Percentiles rank a stretch among this genome's conserved stretches.
Evolutionary conservation across 345 rosid species (phyloP).

Genomic region (Geranium brycei): DNA sequence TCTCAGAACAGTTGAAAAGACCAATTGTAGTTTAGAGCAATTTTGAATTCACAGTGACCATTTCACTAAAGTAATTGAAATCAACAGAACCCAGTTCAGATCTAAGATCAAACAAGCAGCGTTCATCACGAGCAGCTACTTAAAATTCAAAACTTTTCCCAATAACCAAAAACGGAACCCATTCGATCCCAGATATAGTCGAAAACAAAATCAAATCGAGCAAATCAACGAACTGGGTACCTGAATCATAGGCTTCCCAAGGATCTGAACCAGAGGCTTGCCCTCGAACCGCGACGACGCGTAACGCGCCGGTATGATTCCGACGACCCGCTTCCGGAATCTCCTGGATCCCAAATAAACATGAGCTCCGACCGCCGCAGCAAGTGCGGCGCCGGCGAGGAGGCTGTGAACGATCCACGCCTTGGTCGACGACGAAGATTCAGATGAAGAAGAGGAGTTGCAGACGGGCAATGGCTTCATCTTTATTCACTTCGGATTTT

Average conservation of each 20-base stretch:
- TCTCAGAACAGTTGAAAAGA: background rate
- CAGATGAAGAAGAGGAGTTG: constrained; percentile 21
- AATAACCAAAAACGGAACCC: background rate
- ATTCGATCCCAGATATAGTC: background rate
- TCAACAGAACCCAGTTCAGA: background rate
- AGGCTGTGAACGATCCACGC: constrained; percentile 61
- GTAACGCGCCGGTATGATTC: constrained; percentile 88
- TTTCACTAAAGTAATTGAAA: background rate
- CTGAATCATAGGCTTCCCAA: constrained; percentile 99
- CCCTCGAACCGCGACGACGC: constrained; percentile 89
- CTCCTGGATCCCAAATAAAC: constrained; percentile 43
- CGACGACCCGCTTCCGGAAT: constrained; percentile 74
- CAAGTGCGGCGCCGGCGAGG: constrained; percentile 60
- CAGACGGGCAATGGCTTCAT: constrained; percentile 21
- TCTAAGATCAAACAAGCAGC: background rate
- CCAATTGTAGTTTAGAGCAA: background rate
- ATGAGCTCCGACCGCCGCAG: constrained; percentile 47
- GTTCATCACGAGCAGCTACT: background rate
- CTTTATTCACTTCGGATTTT: background rate
- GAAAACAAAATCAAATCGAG: background rate
- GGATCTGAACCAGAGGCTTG: constrained; percentile 73
- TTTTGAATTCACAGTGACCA: background rate
- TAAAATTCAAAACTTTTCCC: background rate
- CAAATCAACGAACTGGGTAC: constrained; percentile 19
- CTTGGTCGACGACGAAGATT: constrained; percentile 28